Conservation (phyloP, 176 grass and related monocot species). For the Carex littledalei region DNA sequence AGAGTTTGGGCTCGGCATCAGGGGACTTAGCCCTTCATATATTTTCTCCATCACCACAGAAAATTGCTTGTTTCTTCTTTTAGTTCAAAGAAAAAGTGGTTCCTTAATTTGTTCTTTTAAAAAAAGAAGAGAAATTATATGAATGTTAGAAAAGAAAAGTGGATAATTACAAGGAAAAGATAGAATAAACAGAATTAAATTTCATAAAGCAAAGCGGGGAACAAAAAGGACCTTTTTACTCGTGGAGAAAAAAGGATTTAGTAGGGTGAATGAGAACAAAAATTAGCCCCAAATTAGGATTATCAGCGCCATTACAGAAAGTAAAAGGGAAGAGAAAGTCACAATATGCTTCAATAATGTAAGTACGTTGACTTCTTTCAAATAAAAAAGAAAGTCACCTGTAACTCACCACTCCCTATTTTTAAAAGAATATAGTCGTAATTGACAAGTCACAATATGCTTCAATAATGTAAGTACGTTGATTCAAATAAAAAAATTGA, state of each 20-base stretch:
- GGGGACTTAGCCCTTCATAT: slow-evolving; percentile 4
- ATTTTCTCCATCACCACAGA: slow-evolving; percentile 6
- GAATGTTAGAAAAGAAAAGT: neutral
- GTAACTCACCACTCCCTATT: neutral
- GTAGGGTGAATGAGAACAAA: neutral
- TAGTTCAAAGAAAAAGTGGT: neutral
- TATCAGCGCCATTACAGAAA: neutral
- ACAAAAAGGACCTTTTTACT: neutral
- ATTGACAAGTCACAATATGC: neutral
- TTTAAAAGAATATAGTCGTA: no score
- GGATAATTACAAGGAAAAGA: neutral
- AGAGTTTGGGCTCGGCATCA: neutral
- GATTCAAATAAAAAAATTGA: neutral
- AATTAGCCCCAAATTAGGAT: neutral
- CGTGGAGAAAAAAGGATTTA: neutral
- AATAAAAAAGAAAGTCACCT: no score
- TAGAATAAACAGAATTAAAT: neutral
- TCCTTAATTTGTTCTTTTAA: neutral
- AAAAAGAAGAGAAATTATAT: neutral
- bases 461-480: neutral
- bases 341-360: no score
- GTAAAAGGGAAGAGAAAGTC: neutral
- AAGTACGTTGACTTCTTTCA: no score
- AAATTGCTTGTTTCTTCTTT: neutral
- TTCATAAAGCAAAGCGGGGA: neutral